Base-by-base conservation (phyloP, 148 eudicot genomes). In the Rhododendron griersonianum region DNA sequence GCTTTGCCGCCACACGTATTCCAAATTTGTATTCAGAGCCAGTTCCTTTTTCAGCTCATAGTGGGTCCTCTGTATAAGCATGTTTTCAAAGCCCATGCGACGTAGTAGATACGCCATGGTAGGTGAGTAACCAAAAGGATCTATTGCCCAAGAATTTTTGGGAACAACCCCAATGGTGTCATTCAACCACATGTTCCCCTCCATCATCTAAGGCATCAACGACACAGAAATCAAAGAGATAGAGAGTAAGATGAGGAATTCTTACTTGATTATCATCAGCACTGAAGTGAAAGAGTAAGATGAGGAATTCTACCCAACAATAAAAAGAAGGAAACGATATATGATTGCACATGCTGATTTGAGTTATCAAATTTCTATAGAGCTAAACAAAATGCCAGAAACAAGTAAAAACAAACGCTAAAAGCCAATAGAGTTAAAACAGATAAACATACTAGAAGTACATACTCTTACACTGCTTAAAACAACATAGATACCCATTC, bases 81-180 rank as follows among this genome's bases (percentile, higher is more conserved):
- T 98, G 93, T 98, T 98, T 91, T 98, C 98, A 84, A 98, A 98
- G 79, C 99, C 99, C 99, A 98, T 98, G 71, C 99, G 96, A 71
- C 99, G 95, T 53, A 98, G 95, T 90, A 97, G 98, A 93, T 98
- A 98, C 25, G 99, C 98, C 99, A 98, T 98, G 81, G 99, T 95
- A 78, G 99, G 87, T 87, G 99, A 98, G 91, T 98, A 95, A 77
- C 99, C 99, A 90, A 98, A 98, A 10, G 99, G 99, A 93, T 98
- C 99, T 35, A 98, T 98, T 69, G 99, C 94, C 99, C 99, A 98
- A 67, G 99, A 94, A 90, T 98, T 98, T 89, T 90, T 95, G 10
- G 99, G 99, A 87, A 94, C 85, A 85, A 98, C 93, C 33, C 99
- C 99, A 71, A 98, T 88, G 84, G 99, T 98, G 86, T 98, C 99